phyloP scores from a whole-genome alignment of 2,329 filamentous ascomycete species.

The Colletotrichum liriopes region DNA sequence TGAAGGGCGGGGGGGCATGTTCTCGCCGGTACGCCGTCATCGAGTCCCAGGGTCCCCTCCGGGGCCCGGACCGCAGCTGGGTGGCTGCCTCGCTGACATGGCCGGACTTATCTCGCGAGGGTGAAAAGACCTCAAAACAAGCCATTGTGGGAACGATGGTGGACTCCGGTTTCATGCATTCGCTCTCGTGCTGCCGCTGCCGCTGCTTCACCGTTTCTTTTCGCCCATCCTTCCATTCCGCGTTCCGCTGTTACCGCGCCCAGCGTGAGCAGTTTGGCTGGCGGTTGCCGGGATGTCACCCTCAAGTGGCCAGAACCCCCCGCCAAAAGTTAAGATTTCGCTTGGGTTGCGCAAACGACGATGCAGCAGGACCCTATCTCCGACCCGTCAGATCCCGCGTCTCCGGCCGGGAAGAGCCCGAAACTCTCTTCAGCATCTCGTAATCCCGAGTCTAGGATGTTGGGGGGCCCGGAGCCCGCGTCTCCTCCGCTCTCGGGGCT shows the following conservation, averaged over 20 bases:
- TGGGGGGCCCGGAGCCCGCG: neutral
- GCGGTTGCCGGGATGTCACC: neutral
- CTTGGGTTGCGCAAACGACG: slow-evolving; percentile 11
- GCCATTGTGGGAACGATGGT: neutral
- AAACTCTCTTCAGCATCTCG: neutral
- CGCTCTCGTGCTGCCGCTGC: neutral
- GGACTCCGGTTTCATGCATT: neutral
- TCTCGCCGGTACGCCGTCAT: slow-evolving; percentile 1
- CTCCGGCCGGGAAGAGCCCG: neutral
- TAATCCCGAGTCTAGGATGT: slow-evolving; percentile 2
- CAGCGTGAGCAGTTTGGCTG: neutral
- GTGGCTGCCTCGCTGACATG: neutral
- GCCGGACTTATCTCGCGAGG: slow-evolving; percentile 27
- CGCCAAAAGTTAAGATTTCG: neutral
- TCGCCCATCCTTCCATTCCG: neutral
- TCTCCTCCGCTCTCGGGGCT: neutral
- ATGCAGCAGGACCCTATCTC: slow-evolving; percentile 4
- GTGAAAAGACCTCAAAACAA: neutral
- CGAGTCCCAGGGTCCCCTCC: neutral
- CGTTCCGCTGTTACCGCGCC: slow-evolving; percentile 16
- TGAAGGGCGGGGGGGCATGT: neutral
- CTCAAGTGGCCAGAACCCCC: slow-evolving; percentile 1
- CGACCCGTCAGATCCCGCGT: slow-evolving; percentile 17
- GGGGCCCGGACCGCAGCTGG: neutral
- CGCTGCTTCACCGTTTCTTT: neutral